A percentile compares a stretch with the other conserved stretches of the same genome.
Conservation (phyloP, 1,284 basidiomycete genomes). For the Bondarzewia mesenterica region DNA sequence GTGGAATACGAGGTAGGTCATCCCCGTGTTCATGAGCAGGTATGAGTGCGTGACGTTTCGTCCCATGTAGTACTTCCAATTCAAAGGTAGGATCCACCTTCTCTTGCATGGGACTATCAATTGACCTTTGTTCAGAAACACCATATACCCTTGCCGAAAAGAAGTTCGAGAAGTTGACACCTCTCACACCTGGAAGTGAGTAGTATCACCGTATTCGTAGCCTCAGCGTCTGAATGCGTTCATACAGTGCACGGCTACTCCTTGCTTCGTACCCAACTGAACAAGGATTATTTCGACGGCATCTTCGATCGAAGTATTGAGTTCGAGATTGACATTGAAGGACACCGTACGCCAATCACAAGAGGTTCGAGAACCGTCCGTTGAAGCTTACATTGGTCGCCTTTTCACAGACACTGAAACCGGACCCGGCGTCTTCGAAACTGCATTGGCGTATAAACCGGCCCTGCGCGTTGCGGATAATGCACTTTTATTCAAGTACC, state of each 20-base stretch:
- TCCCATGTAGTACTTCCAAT: slow-evolving; percentile 80
- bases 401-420: slow-evolving; percentile 82
- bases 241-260: slow-evolving; percentile 86
- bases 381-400: neutral
- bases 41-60: neutral
- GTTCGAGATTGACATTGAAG: slow-evolving; percentile 85
- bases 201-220: slow-evolving; percentile 10
- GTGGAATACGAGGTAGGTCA: slow-evolving; percentile 82
- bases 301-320: slow-evolving; percentile 72
- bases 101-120: neutral
- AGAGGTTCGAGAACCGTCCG: no score
- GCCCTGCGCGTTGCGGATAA: slow-evolving; percentile 90
- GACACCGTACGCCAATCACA: slow-evolving; percentile 67
- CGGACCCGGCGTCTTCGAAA: slow-evolving; percentile 89
- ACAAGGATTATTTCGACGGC: slow-evolving; percentile 85
- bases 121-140: slow-evolving; percentile 51
- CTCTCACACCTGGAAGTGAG: slow-evolving; percentile 88
- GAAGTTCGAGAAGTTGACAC: slow-evolving; percentile 63
- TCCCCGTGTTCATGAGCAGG: neutral
- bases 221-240: neutral
- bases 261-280: slow-evolving; percentile 79
- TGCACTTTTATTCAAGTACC: slow-evolving; percentile 86
- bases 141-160: slow-evolving; percentile 71
- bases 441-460: slow-evolving; percentile 86
- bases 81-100: slow-evolving; percentile 51